Conservation (phyloP, 441 rosid genomes). For the Corymbia calophylla region DNA sequence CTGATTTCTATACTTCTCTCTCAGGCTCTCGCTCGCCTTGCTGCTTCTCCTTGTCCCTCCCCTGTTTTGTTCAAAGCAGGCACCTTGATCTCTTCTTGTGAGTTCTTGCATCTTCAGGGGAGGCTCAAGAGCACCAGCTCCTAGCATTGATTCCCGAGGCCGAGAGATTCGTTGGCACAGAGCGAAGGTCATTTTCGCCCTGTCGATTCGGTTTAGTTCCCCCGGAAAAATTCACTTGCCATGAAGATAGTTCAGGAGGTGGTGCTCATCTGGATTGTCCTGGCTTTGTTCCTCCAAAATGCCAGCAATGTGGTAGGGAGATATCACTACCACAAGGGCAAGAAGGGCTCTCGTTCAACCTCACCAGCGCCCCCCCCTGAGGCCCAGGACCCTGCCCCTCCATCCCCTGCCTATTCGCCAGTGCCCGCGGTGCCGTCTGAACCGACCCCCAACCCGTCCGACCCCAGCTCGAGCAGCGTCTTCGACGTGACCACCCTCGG, state of each 20-base stretch:
- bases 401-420: constrained; percentile 17
- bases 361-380: constrained; percentile 19
- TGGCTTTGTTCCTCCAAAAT: constrained; percentile 12
- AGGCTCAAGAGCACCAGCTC: not conserved
- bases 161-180: not conserved
- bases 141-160: not conserved
- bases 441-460: constrained; percentile 22
- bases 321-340: constrained; percentile 60
- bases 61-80: not conserved
- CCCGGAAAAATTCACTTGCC: not conserved
- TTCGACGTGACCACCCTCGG: constrained; percentile 73
- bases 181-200: not conserved
- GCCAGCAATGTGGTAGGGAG: constrained; percentile 51
- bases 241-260: constrained; percentile 20
- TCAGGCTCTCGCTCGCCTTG: not conserved
- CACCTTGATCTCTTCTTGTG: not conserved
- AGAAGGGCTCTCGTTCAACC: constrained; percentile 5
- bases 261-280: constrained; percentile 9
- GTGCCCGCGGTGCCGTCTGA: constrained; percentile 41
- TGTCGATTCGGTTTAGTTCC: not conserved
- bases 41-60: not conserved
- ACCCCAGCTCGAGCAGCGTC: constrained; percentile 17
- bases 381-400: constrained; percentile 8
- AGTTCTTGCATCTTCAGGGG: not conserved
- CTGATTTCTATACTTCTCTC: no score